Percentiles rank a stretch among this genome's conserved stretches.
phyloP scores from a whole-genome alignment of 2,329 filamentous ascomycete genomes.

The Pseudodiploospora longispora region DNA sequence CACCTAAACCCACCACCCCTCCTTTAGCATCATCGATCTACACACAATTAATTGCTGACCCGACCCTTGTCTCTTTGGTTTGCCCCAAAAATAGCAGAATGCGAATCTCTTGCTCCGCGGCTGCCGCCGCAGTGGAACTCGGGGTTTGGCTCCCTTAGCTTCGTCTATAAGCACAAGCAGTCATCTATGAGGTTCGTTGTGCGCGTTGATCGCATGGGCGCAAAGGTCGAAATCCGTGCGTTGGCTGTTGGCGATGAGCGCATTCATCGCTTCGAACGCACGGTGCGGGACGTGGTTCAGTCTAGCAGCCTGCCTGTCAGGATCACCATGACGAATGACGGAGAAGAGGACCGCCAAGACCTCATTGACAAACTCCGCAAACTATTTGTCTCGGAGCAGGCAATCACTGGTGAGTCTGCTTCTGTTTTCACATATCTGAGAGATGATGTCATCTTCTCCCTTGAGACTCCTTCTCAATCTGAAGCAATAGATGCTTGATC shows the following conservation, averaged over 20 bases:
- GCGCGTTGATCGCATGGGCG: constrained; percentile 73
- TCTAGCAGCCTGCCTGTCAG: constrained; percentile 47
- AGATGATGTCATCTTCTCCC: too few relatives aligned
- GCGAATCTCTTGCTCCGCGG: constrained; percentile 48
- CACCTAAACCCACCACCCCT: not conserved
- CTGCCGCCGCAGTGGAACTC: constrained; percentile 77
- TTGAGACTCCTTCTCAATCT: too few relatives aligned
- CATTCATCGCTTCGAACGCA: constrained; percentile 69
- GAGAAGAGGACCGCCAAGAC: constrained; percentile 40
- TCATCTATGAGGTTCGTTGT: constrained; percentile 78
- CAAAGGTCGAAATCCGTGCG: constrained; percentile 76
- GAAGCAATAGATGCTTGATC: too few relatives aligned
- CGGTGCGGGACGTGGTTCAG: constrained; percentile 64
- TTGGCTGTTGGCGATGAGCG: constrained; percentile 73
- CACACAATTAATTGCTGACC: too few relatives aligned
- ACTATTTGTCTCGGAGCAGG: constrained; percentile 65
- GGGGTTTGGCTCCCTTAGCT: constrained; percentile 61
- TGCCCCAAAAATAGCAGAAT: constrained; percentile 27
- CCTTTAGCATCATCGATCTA: too few relatives aligned
- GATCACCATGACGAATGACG: constrained; percentile 38
- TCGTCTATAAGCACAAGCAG: constrained; percentile 80
- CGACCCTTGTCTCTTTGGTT: not conserved
- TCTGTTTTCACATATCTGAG: too few relatives aligned
- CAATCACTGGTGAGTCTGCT: constrained; percentile 41
- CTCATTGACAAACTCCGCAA: constrained; percentile 42